phyloP scores from a whole-genome alignment of 495 filamentous ascomycete species.

The Neurospora intermedia region DNA sequence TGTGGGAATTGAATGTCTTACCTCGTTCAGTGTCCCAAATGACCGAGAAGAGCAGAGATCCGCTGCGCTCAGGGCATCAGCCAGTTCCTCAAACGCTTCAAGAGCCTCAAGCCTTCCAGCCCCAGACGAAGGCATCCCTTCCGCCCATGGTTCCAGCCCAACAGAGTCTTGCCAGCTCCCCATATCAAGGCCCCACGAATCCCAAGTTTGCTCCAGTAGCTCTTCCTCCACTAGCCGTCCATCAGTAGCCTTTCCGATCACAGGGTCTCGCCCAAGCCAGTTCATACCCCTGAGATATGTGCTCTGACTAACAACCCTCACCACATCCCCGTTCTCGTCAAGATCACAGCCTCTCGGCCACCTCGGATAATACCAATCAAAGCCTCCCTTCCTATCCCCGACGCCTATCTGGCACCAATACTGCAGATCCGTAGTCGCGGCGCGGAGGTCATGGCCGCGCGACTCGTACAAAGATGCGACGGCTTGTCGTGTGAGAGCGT shows the following conservation, averaged over 20 bases:
- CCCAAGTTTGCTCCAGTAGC: slow-evolving; percentile 41
- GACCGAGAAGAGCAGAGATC: slow-evolving; percentile 33
- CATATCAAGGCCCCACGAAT: slow-evolving; percentile 46
- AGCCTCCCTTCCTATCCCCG: slow-evolving; percentile 75
- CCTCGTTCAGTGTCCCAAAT: slow-evolving; percentile 30
- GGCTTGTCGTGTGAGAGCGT: slow-evolving; percentile 58
- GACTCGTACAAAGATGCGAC: slow-evolving; percentile 59
- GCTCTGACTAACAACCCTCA: slow-evolving; percentile 73
- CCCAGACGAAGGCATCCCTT: slow-evolving; percentile 4
- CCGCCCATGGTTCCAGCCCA: slow-evolving; percentile 21
- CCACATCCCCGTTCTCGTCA: slow-evolving; percentile 49
- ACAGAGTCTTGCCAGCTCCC: slow-evolving; percentile 30
- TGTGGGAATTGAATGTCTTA: slow-evolving; percentile 10
- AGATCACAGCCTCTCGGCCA: slow-evolving; percentile 62
- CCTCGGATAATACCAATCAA: slow-evolving; percentile 78
- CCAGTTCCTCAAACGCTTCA: slow-evolving; percentile 23
- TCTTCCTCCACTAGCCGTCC: slow-evolving; percentile 36
- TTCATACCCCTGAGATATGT: slow-evolving; percentile 76
- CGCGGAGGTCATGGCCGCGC: slow-evolving; percentile 61
- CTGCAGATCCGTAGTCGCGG: slow-evolving; percentile 74
- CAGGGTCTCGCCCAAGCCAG: slow-evolving; percentile 51
- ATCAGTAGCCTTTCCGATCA: slow-evolving; percentile 9
- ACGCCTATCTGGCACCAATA: slow-evolving; percentile 96
- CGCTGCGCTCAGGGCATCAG: slow-evolving; percentile 37
- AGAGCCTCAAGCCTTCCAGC: slow-evolving; percentile 16